Evolutionary conservation across 2,329 filamentous ascomycete genomes (phyloP).

Genomic region (Colletotrichum acutatum): DNA sequence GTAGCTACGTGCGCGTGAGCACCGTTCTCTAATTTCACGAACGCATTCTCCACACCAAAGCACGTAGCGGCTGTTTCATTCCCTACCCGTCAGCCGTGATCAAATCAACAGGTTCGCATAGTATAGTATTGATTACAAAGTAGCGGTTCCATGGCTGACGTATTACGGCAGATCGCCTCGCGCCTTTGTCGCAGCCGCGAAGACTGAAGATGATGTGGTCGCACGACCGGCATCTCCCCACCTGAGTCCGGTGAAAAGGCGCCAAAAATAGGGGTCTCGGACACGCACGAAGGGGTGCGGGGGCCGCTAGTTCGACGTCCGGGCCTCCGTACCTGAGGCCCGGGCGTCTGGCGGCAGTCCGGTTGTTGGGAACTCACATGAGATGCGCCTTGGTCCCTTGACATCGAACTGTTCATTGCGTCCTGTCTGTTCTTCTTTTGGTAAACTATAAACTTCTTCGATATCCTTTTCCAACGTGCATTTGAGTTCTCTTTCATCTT

Average conservation of each 20-base stretch:
- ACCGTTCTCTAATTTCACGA: not conserved
- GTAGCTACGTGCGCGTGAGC: not conserved
- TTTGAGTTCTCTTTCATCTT: not conserved
- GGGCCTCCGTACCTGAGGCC: conserved; percentile 28
- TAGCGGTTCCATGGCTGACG: not conserved
- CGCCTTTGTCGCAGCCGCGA: not conserved
- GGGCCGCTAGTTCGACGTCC: conserved; percentile 9
- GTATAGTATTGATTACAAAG: not conserved
- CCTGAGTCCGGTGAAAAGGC: conserved; percentile 2
- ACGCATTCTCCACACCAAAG: not conserved
- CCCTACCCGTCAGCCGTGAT: too few species aligned
- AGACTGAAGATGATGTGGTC: not conserved
- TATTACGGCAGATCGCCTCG: not conserved
- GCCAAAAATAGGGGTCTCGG: not conserved
- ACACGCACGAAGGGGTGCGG: not conserved
- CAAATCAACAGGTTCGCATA: not conserved
- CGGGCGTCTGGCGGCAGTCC: conserved; percentile 31
- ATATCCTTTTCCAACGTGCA: not conserved
- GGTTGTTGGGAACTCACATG: not conserved
- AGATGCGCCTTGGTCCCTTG: not conserved
- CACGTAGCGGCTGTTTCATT: not conserved
- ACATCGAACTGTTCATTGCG: not conserved
- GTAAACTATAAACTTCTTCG: not conserved
- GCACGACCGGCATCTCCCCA: conserved; percentile 13
- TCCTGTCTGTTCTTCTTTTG: not conserved